A percentile compares a stretch with the other conserved stretches of the same genome.
These are phyloP conservation scores for Neurospora sp. DNA, from an alignment of 495 filamentous ascomycete genomes.

Conservation along the genomic window DNA sequence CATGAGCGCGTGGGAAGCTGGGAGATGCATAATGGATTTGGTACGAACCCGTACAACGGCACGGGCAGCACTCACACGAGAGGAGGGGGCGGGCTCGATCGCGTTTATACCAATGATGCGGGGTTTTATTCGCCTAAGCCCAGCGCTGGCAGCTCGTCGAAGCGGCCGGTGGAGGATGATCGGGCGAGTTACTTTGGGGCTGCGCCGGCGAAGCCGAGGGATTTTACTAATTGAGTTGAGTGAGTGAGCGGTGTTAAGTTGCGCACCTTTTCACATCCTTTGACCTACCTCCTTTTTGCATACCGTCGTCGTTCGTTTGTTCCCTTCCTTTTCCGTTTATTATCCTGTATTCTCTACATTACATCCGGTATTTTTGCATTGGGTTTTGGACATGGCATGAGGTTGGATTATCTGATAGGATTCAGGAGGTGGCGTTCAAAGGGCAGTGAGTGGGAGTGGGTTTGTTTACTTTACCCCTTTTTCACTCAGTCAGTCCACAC, in stretches of 20 bases:
- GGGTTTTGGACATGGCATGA: not conserved
- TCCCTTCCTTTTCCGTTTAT: not conserved
- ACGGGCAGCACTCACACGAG: not conserved
- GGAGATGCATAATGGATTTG: constrained; percentile 20
- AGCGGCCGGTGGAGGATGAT: constrained; percentile 2
- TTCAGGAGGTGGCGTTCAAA: not conserved
- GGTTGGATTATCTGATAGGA: not conserved
- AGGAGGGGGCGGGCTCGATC: not conserved
- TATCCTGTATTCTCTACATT: not conserved
- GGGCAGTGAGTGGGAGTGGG: not conserved
- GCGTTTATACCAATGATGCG: constrained; percentile 2
- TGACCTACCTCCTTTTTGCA: not conserved
- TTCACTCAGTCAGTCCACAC: not conserved
- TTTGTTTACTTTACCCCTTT: not conserved
- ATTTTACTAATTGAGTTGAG: not conserved
- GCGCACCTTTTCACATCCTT: not conserved
- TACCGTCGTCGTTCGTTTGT: not conserved
- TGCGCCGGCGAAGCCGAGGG: constrained; percentile 6
- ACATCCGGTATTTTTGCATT: not conserved
- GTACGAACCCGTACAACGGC: not conserved
- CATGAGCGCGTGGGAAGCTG: constrained; percentile 33
- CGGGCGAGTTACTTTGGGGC: constrained; percentile 1
- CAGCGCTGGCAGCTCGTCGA: not conserved
- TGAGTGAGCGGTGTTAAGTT: not conserved
- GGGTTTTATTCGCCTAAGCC: not conserved